Conservation (phyloP, 306 rosid genomes). For the Quercus parvula region DNA sequence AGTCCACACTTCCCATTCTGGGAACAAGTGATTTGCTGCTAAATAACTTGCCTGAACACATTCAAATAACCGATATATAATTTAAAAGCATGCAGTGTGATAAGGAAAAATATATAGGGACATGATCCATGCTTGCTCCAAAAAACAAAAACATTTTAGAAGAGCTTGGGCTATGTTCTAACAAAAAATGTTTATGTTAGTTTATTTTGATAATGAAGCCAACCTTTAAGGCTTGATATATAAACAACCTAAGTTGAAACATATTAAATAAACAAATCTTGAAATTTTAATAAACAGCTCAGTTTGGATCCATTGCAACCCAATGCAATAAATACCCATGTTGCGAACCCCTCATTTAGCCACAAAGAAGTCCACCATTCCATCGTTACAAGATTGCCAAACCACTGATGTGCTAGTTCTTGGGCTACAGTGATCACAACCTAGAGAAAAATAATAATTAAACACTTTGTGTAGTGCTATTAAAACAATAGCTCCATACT, state of each 20-base stretch:
- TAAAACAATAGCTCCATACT: neutral
- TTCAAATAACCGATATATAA: neutral
- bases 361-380: slow-evolving; percentile 99
- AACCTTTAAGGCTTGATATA: too few species aligned
- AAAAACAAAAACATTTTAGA: too few species aligned
- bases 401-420: slow-evolving; percentile 98
- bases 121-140: neutral
- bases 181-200: too few species aligned
- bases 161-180: too few species aligned
- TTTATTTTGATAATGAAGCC: too few species aligned
- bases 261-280: too few species aligned
- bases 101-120: neutral
- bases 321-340: slow-evolving; percentile 64
- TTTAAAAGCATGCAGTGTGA: neutral
- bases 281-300: too few species aligned
- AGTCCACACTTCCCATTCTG: slow-evolving; percentile 92
- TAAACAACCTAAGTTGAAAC: too few species aligned
- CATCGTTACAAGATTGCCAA: slow-evolving; percentile 98
- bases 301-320: too few species aligned
- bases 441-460: slow-evolving; percentile 38
- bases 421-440: slow-evolving; percentile 87
- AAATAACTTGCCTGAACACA: slow-evolving; percentile 76
- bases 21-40: slow-evolving; percentile 82
- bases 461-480: slow-evolving; percentile 9
- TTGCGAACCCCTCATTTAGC: slow-evolving; percentile 96